Percentiles rank a stretch among this genome's conserved stretches.
Conservation (phyloP, 805 yeast species). For the Wickerhamomyces ciferrii region DNA sequence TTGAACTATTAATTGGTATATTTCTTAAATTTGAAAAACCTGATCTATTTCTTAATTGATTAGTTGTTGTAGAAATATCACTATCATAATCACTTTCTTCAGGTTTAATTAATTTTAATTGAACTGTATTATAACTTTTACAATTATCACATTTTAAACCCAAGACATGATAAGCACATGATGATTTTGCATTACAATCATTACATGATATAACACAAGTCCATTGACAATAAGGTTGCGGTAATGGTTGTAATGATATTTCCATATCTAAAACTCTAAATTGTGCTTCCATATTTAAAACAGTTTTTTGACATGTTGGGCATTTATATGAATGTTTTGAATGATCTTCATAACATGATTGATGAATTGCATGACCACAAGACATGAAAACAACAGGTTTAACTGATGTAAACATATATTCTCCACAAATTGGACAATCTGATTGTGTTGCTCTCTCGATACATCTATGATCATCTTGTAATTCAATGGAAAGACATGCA, state of each 20-base stretch:
- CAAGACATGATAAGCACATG: conserved; percentile 71
- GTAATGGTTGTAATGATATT: conserved; percentile 69
- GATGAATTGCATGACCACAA: conserved; percentile 94
- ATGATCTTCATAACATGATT: conserved; percentile 74
- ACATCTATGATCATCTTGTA: conserved; percentile 75
- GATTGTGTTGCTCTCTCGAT: conserved; percentile 85
- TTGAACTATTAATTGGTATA: conserved; percentile 15
- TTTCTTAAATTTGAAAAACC: conserved; percentile 13
- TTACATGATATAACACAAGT: conserved; percentile 70
- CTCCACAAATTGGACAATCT: conserved; percentile 90
- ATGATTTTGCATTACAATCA: conserved; percentile 83
- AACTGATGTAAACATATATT: conserved; percentile 80
- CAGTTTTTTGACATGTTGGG: conserved; percentile 83
- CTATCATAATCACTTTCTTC: conserved; percentile 38
- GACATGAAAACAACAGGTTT: conserved; percentile 84
- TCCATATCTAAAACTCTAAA: conserved; percentile 85
- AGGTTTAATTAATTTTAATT: conserved; percentile 63
- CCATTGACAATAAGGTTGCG: conserved; percentile 77
- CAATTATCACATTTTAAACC: conserved; percentile 89
- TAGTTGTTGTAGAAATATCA: conserved; percentile 18
- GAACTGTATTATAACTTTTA: conserved; percentile 81
- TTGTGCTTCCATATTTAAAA: conserved; percentile 82
- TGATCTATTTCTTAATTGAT: conserved; percentile 9
- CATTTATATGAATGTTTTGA: conserved; percentile 84
- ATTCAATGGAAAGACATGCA: conserved; percentile 78